Evolutionary conservation across 305 asterid genomes (phyloP).

Genomic region (Nicotiana rustica): DNA sequence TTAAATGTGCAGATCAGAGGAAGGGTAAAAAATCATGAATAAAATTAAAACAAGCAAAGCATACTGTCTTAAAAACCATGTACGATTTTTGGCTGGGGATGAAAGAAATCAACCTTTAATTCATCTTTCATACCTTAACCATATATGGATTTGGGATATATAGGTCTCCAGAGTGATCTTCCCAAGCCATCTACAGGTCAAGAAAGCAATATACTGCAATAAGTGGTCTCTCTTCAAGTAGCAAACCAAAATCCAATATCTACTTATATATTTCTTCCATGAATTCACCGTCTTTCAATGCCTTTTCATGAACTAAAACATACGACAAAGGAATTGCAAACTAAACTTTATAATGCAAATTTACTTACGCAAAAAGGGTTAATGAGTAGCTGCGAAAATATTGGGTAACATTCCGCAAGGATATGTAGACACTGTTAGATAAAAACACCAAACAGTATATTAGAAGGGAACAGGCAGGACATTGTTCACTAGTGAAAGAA

Average conservation of each 20-base stretch:
- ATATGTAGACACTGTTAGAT: slow-evolving; percentile 71
- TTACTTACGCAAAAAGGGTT: slow-evolving; percentile 87
- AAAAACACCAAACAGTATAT: slow-evolving; percentile 35
- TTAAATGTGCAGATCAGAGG: not conserved
- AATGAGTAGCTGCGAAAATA: slow-evolving; percentile 75
- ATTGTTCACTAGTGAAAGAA: slow-evolving; percentile 12
- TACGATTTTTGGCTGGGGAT: not conserved
- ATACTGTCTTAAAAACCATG: slow-evolving; percentile 13
- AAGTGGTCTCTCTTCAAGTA: slow-evolving; percentile 6
- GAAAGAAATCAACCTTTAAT: slow-evolving; percentile 5
- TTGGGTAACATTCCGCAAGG: slow-evolving; percentile 80
- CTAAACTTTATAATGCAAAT: slow-evolving; percentile 11
- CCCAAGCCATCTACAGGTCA: slow-evolving; percentile 81
- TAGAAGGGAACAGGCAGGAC: slow-evolving; percentile 10
- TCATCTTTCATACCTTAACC: slow-evolving; percentile 71
- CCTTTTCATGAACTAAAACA: slow-evolving; percentile 17
- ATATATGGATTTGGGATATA: slow-evolving; percentile 86
- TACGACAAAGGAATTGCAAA: not conserved
- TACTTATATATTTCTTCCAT: slow-evolving; percentile 25
- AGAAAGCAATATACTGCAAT: not conserved
- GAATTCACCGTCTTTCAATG: slow-evolving; percentile 14
- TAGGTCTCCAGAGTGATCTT: slow-evolving; percentile 92
- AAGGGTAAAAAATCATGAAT: slow-evolving; percentile 1
- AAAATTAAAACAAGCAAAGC: not conserved
- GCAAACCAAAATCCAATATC: not conserved